A percentile compares a stretch with the other conserved stretches of the same genome.
Evolutionary conservation across 2,329 filamentous ascomycete species (phyloP).

Genomic region (Fusarium ambrosium): DNA sequence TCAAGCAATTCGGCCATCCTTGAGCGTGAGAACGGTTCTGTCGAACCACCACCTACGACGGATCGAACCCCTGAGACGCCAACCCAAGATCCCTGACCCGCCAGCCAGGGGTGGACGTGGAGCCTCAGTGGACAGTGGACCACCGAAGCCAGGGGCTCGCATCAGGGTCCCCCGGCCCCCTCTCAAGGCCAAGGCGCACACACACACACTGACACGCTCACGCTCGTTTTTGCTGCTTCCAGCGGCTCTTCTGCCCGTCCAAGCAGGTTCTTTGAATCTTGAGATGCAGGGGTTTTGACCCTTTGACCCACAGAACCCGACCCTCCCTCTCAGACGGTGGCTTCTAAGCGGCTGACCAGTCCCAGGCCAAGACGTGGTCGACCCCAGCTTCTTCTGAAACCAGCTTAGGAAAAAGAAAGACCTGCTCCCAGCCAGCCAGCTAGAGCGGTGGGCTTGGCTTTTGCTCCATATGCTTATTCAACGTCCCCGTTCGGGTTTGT

Average conservation of each 20-base stretch:
- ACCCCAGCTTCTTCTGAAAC: conserved; percentile 47
- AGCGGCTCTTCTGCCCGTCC: conserved; percentile 3
- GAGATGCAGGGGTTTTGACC: conserved; percentile 27
- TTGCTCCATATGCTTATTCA: background rate
- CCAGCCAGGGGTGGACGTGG: conserved; percentile 23
- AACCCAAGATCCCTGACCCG: conserved; percentile 24
- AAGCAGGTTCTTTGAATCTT: conserved; percentile 5
- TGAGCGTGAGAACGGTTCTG: conserved; percentile 2
- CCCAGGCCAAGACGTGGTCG: conserved; percentile 22
- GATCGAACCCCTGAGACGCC: conserved; percentile 40
- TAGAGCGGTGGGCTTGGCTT: background rate
- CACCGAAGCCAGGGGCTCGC: conserved; percentile 4
- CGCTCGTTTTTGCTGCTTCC: background rate
- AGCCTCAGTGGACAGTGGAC: conserved; percentile 16
- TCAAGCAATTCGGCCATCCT: conserved; percentile 17
- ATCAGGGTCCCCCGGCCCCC: background rate
- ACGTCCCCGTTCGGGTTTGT: background rate
- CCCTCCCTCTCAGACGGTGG: conserved; percentile 5
- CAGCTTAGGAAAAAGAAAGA: conserved; percentile 3
- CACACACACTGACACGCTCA: background rate
- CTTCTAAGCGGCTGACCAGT: conserved; percentile 32
- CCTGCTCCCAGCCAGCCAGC: conserved; percentile 5
- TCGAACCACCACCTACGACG: conserved; percentile 8
- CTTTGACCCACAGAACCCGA: conserved; percentile 6
- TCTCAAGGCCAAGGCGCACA: background rate